Evolutionary conservation across 2,329 filamentous ascomycete species (phyloP), one percentile per base, ranked within the genome.

Genomic region (Aspergillus costaricaensis): DNA sequence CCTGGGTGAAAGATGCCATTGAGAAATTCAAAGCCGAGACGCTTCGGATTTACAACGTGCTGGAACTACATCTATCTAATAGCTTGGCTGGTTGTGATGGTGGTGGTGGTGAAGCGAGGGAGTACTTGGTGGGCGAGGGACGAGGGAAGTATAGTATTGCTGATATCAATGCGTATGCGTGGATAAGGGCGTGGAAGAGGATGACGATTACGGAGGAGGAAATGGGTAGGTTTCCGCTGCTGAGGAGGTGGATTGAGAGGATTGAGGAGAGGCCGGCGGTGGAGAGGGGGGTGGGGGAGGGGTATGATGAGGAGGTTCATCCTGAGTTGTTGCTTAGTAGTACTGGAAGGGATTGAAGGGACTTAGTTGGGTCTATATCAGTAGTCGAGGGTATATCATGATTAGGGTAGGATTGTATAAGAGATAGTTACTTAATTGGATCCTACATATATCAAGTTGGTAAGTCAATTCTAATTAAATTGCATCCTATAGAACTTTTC

Each of bases 121-220:
- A 57, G 43, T 57, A 57, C 7, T 21, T 57, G 3, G 44, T 32
- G 12, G 55, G 21, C 12, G 19, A 27, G 19, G 44, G 30, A 3
- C 27, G 10, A 19, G 54, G 55, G 4, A 57, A 41, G 4, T 57
- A 57, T 21, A 57, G 30, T 15, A 57, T 57, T 14, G 55, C 30
- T 12, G 55, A 57, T 41, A 57, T 57, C 14, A 57, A 57, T 19
- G 55, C 55, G 10, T 57, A 44, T 32, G 30, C 19, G 12, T 57
- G 55, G 55, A 27, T 57, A 3, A 32, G 55, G 15, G 49, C 55
- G 44, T 50, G 25, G 25, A 32, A 21, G 55, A 25, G 27, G 14
- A 57, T 50, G 27, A 44, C 27, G 8, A 19, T 50, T 8, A 23
- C 7, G 9, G 55, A 57, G 12, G 44, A 50, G 5, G 55, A 57